phyloP scores from a whole-genome alignment of 1,139 yeast species.

The Nadsonia starkeyi-henricii region DNA sequence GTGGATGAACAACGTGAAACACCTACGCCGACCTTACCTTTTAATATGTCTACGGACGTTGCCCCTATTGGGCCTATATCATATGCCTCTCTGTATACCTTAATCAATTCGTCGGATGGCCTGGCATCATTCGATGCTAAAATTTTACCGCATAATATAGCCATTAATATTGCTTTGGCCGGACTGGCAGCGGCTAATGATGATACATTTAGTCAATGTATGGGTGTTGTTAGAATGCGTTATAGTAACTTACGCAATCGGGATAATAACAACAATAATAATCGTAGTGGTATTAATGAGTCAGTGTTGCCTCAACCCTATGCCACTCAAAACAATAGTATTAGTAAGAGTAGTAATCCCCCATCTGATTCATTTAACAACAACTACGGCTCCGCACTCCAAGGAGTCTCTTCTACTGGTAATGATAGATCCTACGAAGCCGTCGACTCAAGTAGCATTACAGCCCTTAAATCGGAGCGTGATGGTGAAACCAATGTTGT shows the following conservation, averaged over 20 bases:
- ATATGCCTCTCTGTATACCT: constrained; percentile 33
- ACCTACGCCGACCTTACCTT: constrained; percentile 12
- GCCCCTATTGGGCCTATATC: constrained; percentile 21
- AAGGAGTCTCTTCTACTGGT: constrained; percentile 9
- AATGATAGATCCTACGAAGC: background rate
- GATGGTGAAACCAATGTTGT: background rate
- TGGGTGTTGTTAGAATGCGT: constrained; percentile 54
- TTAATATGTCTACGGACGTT: constrained; percentile 15
- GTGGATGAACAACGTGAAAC: constrained; percentile 9
- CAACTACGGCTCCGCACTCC: constrained; percentile 16
- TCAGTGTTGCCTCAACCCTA: background rate
- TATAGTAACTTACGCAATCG: constrained; percentile 30
- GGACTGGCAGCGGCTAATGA: constrained; percentile 45
- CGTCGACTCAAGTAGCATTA: background rate
- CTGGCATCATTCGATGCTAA: constrained; percentile 56
- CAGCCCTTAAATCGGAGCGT: background rate
- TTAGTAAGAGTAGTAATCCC: background rate
- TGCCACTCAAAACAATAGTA: background rate
- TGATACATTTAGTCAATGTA: constrained; percentile 46
- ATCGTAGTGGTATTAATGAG: too few species aligned
- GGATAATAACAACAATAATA: constrained; percentile 8
- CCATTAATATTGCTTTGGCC: constrained; percentile 50
- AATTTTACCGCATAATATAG: constrained; percentile 47
- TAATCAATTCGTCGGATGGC: constrained; percentile 49
- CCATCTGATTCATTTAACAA: constrained; percentile 13